Evolutionary conservation across 371 early-diverging fungal species (phyloP).

Genomic region (Fennellomyces sp.): DNA sequence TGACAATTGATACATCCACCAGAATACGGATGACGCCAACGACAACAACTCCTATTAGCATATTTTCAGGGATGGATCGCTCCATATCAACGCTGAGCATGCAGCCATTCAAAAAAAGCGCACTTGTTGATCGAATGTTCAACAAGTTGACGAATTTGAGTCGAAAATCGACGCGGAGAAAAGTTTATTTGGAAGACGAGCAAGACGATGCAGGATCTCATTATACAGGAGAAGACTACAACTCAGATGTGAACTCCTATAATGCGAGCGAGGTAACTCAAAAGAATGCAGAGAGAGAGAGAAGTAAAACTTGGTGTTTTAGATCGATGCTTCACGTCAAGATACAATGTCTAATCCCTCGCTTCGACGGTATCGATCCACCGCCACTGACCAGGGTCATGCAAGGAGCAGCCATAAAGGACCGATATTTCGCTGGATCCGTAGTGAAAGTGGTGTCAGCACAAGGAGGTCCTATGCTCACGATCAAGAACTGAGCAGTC

Average conservation of each 20-base stretch:
- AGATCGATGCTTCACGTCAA: background rate
- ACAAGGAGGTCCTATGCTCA: background rate
- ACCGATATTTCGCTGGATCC: slow-evolving; percentile 9
- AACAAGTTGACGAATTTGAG: slow-evolving; percentile 5
- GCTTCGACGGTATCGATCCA: background rate
- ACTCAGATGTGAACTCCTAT: slow-evolving; percentile 1
- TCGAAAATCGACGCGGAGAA: background rate
- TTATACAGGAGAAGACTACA: background rate
- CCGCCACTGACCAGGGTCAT: background rate
- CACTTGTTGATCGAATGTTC: slow-evolving; percentile 13
- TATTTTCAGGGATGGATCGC: slow-evolving; percentile 11
- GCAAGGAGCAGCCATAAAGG: background rate
- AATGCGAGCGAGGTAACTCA: slow-evolving; percentile 9
- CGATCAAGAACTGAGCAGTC: background rate
- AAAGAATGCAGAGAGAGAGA: background rate
- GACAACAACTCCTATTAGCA: background rate
- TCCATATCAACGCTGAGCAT: slow-evolving; percentile 7
- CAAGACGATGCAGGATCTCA: background rate
- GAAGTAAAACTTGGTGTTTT: background rate
- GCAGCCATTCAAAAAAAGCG: slow-evolving; percentile 12
- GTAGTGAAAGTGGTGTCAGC: slow-evolving; percentile 10
- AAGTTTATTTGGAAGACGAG: background rate
- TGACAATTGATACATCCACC: background rate
- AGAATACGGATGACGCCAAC: background rate
- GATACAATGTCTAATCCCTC: background rate